Conservation (phyloP, 768 basidiomycete genomes). For the Vararia minispora region DNA sequence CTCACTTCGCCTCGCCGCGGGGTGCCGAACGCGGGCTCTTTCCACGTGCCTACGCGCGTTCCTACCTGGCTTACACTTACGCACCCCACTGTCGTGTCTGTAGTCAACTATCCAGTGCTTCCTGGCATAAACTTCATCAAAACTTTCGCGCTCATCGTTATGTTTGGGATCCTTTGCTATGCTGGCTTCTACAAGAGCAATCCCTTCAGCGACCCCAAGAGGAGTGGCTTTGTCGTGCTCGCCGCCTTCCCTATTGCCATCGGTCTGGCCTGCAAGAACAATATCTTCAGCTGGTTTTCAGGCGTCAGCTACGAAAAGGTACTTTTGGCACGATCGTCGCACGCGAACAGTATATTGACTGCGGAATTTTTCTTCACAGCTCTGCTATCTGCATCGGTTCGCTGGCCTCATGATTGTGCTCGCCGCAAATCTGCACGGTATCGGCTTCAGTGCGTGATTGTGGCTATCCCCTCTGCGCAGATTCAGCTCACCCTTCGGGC, state of each 20-base stretch:
- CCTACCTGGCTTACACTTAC: slow-evolving; percentile 25
- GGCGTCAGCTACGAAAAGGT: slow-evolving; percentile 40
- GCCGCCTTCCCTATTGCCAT: slow-evolving; percentile 36
- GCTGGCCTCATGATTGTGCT: slow-evolving; percentile 31
- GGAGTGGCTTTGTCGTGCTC: slow-evolving; percentile 26
- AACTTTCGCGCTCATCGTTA: slow-evolving; percentile 23
- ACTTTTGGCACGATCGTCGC: slow-evolving; percentile 1
- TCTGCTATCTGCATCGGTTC: slow-evolving; percentile 42
- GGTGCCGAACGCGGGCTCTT: not conserved
- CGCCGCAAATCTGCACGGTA: slow-evolving; percentile 29
- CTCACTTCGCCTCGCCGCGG: slow-evolving; percentile 3
- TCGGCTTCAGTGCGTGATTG: slow-evolving; percentile 27
- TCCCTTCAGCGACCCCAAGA: slow-evolving; percentile 23
- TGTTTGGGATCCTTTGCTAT: slow-evolving; percentile 25
- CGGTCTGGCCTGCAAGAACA: slow-evolving; percentile 39
- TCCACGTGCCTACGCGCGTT: slow-evolving; percentile 22
- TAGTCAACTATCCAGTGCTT: slow-evolving; percentile 23
- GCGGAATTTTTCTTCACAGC: not conserved
- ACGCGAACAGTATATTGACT: too few relatives aligned
- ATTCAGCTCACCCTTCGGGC: not conserved
- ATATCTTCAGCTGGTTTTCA: slow-evolving; percentile 26
- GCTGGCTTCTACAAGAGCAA: slow-evolving; percentile 24
- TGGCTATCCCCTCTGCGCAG: too few relatives aligned
- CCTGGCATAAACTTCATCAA: slow-evolving; percentile 28
- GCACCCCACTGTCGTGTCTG: slow-evolving; percentile 21